A percentile compares a stretch with the other conserved stretches of the same genome.
These are phyloP conservation scores for Epichloe sibirici DNA, from an alignment of 2,329 filamentous ascomycete species.

Conservation along the genomic window DNA sequence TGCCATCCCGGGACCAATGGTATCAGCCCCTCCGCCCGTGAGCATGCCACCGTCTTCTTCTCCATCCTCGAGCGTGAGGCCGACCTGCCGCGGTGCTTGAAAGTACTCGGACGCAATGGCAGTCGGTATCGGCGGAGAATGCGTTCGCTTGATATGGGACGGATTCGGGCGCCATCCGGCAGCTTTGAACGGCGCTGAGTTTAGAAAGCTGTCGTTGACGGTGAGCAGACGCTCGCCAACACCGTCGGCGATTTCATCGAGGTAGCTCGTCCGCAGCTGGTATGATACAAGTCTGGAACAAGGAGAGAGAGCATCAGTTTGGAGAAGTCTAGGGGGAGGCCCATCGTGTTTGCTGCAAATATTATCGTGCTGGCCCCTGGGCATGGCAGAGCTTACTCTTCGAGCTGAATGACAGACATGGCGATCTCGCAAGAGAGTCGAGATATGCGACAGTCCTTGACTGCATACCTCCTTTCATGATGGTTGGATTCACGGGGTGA, in stretches of 20 bases:
- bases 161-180: slow-evolving; percentile 69
- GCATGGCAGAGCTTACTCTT: slow-evolving; percentile 19
- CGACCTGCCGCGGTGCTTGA: slow-evolving; percentile 52
- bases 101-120: slow-evolving; percentile 77
- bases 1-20: slow-evolving; percentile 53
- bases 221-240: slow-evolving; percentile 76
- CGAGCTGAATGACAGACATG: slow-evolving; percentile 28
- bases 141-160: slow-evolving; percentile 66
- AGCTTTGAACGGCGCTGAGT: slow-evolving; percentile 69
- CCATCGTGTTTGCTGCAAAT: not conserved
- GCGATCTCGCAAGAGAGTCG: slow-evolving; percentile 1
- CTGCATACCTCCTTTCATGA: slow-evolving; percentile 9
- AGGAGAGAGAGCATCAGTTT: not conserved
- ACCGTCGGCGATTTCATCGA: slow-evolving; percentile 69
- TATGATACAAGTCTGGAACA: slow-evolving; percentile 60
- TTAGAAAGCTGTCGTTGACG: slow-evolving; percentile 66
- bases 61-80: slow-evolving; percentile 55
- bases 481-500: too few species aligned
- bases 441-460: not conserved
- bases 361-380: too few species aligned
- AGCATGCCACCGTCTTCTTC: slow-evolving; percentile 63
- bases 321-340: not conserved
- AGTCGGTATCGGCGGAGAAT: slow-evolving; percentile 77
- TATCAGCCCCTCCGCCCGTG: slow-evolving; percentile 54
- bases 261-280: slow-evolving; percentile 68